Conservation (phyloP, 805 yeast genomes). For the Zygosaccharomyces siamensis region DNA sequence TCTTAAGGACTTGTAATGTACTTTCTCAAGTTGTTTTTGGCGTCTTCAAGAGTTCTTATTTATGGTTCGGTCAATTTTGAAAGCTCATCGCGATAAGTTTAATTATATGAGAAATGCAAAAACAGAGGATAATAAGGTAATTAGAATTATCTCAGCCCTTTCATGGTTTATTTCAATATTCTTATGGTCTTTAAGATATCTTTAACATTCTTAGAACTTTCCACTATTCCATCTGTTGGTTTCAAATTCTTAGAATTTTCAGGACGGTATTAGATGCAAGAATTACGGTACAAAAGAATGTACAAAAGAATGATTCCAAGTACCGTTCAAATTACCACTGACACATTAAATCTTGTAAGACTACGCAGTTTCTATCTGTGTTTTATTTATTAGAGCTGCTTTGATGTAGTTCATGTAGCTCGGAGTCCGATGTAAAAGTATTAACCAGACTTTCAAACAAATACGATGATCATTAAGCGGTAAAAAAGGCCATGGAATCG, state of each 20-base stretch:
- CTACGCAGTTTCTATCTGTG: too few relatives aligned
- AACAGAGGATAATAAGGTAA: neutral
- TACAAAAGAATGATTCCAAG: too few relatives aligned
- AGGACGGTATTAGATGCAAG: neutral
- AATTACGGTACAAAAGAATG: too few relatives aligned
- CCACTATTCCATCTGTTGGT: too few relatives aligned
- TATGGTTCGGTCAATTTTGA: neutral
- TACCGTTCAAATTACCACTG: too few relatives aligned
- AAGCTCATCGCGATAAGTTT: neutral
- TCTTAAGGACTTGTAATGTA: neutral
- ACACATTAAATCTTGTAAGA: too few relatives aligned
- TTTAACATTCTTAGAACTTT: too few relatives aligned
- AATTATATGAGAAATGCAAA: neutral
- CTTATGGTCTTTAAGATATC: too few relatives aligned
- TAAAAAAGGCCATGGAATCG: slow-evolving; percentile 17
- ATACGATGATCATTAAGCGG: neutral
- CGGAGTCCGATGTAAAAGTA: neutral
- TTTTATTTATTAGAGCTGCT: too few relatives aligned
- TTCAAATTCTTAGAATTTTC: neutral
- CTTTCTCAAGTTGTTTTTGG: neutral
- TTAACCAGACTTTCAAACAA: neutral
- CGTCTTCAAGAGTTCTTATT: neutral
- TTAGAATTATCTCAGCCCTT: too few relatives aligned
- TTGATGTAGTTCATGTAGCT: neutral
- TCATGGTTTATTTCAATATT: too few relatives aligned